Evolutionary conservation across 257 asterid species (phyloP), one percentile per base, ranked within the genome.

Genomic region (Rehmannia glutinosa): DNA sequence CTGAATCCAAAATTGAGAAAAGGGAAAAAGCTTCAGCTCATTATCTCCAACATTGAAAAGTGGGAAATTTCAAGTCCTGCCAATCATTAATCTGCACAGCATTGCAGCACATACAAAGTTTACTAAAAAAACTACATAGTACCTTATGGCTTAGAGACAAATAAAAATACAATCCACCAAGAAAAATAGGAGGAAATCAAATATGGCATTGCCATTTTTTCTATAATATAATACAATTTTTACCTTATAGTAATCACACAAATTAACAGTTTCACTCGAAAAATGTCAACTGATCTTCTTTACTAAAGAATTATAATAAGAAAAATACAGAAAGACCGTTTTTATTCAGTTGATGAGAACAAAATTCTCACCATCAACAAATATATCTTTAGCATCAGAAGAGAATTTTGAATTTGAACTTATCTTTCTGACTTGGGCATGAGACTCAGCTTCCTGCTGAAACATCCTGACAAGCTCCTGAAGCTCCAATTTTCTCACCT

Each of bases 381-480:
- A 24, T 9, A 68, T 15, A 19, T n/a, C 28, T 65, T 32, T 52
- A 51, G 69, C 69, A 39, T 5, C 51, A 19, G 71, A 21, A 15
- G 72, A 17, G 0, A 25, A 25, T 57, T 73, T 24, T 1, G 41
- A 28, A 6, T 42, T 32, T 11, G 77, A 38, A 32, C 54, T 7
- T 2, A 24, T 45, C 70, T 78, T 78, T 59, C 78, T 49, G 45
- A 78, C 76, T 42, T 78, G 87, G 15, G 84, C 84, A 66, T 82
- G 84, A 51, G 84, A 54, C 73, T 78, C 78, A 13, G 84, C 82
- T 38, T 78, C 86, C 24, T 76, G 67, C 76, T 79, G 64, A 35
- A 78, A 78, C 77, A 76, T 62, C 52, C 41, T 79, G 10, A 76
- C 87, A 19, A 78, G 55, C 24, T 76, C 75, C 11, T 78, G 71